phyloP scores from a whole-genome alignment of 108 stramenopile species.

The Discostella pseudostelligera region DNA sequence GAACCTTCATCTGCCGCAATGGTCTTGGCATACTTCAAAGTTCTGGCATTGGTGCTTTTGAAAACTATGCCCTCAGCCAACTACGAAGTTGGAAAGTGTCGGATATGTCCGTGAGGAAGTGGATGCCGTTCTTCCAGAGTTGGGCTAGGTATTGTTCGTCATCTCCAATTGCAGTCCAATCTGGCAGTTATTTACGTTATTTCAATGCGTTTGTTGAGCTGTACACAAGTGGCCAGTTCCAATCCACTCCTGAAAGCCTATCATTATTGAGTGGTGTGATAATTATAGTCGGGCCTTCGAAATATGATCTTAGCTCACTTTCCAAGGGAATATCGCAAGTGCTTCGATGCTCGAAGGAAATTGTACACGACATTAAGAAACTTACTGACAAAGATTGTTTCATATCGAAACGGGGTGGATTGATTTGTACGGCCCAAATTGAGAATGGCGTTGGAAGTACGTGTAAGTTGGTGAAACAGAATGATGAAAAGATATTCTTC shows the following conservation, averaged over 20 bases:
- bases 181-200: slow-evolving; percentile 53
- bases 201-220: slow-evolving; percentile 49
- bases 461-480: slow-evolving; percentile 18
- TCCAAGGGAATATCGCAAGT: slow-evolving; percentile 43
- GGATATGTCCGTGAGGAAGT: slow-evolving; percentile 39
- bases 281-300: slow-evolving; percentile 45
- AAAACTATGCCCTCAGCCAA: slow-evolving; percentile 41
- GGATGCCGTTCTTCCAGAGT: slow-evolving; percentile 64
- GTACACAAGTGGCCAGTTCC: slow-evolving; percentile 45
- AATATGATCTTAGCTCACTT: slow-evolving; percentile 23
- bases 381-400: slow-evolving; percentile 22
- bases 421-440: slow-evolving; percentile 30
- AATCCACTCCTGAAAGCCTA: neutral
- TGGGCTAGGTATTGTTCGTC: slow-evolving; percentile 62
- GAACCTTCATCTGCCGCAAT: slow-evolving; percentile 83
- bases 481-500: slow-evolving; percentile 30
- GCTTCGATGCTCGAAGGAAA: slow-evolving; percentile 27
- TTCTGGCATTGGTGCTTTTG: slow-evolving; percentile 52
- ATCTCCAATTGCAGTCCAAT: slow-evolving; percentile 34
- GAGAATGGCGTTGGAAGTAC: slow-evolving; percentile 13
- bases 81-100: slow-evolving; percentile 74
- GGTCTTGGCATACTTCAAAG: slow-evolving; percentile 50
- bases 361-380: slow-evolving; percentile 2
- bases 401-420: slow-evolving; percentile 12
- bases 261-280: slow-evolving; percentile 43